Evolutionary conservation across 2,329 filamentous ascomycete genomes (phyloP), one percentile per base, ranked within the genome.

Genomic region (Penicillium sp.): DNA sequence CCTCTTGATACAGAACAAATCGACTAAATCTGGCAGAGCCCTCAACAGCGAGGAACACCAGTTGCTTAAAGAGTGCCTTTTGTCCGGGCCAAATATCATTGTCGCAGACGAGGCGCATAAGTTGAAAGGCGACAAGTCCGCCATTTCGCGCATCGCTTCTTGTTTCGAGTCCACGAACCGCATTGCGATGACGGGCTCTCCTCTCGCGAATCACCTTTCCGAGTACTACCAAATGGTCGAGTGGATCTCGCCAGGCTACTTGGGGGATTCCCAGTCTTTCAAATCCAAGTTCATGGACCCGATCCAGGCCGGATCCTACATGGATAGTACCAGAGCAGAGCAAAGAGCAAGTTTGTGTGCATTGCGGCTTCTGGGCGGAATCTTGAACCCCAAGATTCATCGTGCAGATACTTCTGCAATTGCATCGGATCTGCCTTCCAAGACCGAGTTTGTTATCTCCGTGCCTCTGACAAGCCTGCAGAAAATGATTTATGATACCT

Each of bases 191-290:
- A 95, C 90, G 0, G 91, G 90, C 0, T 92, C 90, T 0, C 91
- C 91, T 0, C 74, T 96, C 44, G 84, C 88, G 4, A 96, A 95
- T 63, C 87, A 89, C 44, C 82, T 95, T 0, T 74, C 80, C 25
- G 91, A 96, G 60, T 95, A 95, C 63, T 89, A 85, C 63, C 74
- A 83, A n/a, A 88, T 95, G 81, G 86, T 95, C 50, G 81, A 91
- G 55, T 95, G 89, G 89, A 83, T 93, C 44, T 84, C 88, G 1
- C 87, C 88, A 0, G 82, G 81, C 23, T 95, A 88, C 64, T 76
- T 95, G 2, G 89, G 89, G 0, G 77, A 80, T 3, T 69, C 78
- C 8, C 61, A 69, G 0, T 85, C 91, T 61, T 96, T 96, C 66
- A 78, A 76, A 18, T 66, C 75, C 0, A 79, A 83, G n/a, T 95